Evolutionary conservation across 2,329 filamentous ascomycete species (phyloP).

Genomic region (Colletotrichum lupini): DNA sequence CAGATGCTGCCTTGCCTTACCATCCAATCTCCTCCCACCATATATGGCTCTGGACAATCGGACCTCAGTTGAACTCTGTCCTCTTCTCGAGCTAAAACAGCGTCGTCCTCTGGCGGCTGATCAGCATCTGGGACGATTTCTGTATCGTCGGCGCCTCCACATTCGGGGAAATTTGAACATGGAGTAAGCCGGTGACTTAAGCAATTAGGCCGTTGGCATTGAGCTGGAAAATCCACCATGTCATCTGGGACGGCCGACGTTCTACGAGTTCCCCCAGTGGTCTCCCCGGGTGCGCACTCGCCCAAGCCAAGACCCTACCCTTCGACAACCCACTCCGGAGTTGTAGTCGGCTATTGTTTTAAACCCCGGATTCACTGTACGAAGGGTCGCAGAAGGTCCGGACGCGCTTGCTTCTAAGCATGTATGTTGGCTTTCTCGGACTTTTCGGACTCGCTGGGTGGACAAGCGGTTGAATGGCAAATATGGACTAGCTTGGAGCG

Average conservation of each 20-base stretch:
- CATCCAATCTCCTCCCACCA: background rate
- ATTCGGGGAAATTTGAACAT: background rate
- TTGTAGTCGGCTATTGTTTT: too few species aligned
- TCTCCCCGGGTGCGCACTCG: background rate
- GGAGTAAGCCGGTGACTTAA: background rate
- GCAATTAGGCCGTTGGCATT: background rate
- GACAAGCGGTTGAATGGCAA: too few species aligned
- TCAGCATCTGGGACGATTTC: background rate
- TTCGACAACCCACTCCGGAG: background rate
- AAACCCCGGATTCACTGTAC: too few species aligned
- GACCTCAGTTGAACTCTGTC: background rate
- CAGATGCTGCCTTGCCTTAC: background rate
- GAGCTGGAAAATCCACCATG: background rate
- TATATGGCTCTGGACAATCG: background rate
- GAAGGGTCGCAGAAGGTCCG: too few species aligned
- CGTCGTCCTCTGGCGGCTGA: background rate
- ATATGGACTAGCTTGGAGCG: too few species aligned
- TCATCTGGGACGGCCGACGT: background rate
- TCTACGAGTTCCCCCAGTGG: background rate
- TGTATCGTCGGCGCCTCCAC: slow-evolving; percentile 2
- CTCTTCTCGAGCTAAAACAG: background rate
- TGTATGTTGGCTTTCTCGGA: too few species aligned
- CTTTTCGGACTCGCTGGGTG: too few species aligned
- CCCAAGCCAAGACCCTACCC: background rate
- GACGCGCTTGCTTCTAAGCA: too few species aligned